Conservation (phyloP, 2,329 filamentous ascomycete species). For the Pestalotiopsis sp. region DNA sequence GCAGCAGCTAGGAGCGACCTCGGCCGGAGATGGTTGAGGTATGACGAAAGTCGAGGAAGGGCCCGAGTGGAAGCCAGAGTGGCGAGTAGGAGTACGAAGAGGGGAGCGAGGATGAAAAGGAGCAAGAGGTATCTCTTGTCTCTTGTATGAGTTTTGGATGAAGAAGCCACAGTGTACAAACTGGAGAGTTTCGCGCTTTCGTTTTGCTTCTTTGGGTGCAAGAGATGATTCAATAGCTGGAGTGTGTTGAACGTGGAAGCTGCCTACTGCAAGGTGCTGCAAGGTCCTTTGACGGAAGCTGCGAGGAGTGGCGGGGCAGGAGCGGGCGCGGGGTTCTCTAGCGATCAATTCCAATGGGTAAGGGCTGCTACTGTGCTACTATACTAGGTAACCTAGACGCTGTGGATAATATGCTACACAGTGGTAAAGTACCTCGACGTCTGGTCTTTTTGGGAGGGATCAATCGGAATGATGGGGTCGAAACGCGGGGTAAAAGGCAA, state of each 20-base stretch:
- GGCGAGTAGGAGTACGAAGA: constrained; percentile 56
- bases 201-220: background rate
- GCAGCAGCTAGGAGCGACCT: constrained; percentile 33
- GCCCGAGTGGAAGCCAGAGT: constrained; percentile 70
- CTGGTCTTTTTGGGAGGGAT: background rate
- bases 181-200: background rate
- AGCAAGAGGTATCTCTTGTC: constrained; percentile 37
- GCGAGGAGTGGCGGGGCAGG: background rate
- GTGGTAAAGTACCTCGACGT: background rate
- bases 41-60: constrained; percentile 58
- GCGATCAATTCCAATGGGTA: background rate
- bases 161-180: constrained; percentile 11
- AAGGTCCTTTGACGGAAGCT: constrained; percentile 7
- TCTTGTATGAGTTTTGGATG: background rate
- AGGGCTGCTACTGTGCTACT: background rate
- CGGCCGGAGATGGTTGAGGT: constrained; percentile 59
- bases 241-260: background rate
- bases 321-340: background rate
- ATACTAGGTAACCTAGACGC: too few species aligned
- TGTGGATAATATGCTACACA: too few species aligned
- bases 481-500: background rate
- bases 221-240: background rate
- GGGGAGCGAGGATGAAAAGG: constrained; percentile 50
- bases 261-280: background rate
- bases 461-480: background rate